These are phyloP conservation scores for Pseudogymnoascus sp. DNA, from an alignment of 2,329 filamentous ascomycete genomes.

Conservation along the genomic window DNA sequence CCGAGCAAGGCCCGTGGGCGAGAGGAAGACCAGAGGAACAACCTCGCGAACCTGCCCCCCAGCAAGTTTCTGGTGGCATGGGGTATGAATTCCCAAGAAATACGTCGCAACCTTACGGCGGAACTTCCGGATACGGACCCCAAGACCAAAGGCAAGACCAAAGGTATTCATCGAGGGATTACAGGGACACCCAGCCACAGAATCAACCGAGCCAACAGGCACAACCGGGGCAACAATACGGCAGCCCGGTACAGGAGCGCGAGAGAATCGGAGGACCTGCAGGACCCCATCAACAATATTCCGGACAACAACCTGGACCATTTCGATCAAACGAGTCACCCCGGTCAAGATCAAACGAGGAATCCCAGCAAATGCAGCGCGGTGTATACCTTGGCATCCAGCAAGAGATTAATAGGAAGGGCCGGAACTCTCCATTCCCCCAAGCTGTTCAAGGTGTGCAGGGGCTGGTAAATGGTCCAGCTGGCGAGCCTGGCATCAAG, in stretches of 20 bases:
- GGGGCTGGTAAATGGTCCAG: constrained; percentile 68
- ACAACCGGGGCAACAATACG: constrained; percentile 29
- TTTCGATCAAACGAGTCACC: constrained; percentile 42
- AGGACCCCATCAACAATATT: constrained; percentile 30
- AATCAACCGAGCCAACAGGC: constrained; percentile 31
- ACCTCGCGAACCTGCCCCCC: constrained; percentile 16
- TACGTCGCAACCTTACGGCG: constrained; percentile 24
- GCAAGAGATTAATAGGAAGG: constrained; percentile 74
- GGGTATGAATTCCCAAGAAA: constrained; percentile 27
- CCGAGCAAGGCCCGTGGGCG: constrained; percentile 28
- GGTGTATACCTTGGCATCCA: constrained; percentile 67
- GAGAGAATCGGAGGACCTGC: constrained; percentile 20
- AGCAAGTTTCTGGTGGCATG: constrained; percentile 16
- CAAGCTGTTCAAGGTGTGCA: constrained; percentile 93
- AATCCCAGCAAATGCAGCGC: constrained; percentile 51
- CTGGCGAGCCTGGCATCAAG: constrained; percentile 83
- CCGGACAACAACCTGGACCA: constrained; percentile 35
- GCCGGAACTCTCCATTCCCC: constrained; percentile 79
- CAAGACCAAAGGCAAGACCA: constrained; percentile 32
- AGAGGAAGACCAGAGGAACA: constrained; percentile 19
- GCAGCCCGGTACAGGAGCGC: constrained; percentile 15
- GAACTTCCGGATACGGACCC: constrained; percentile 27
- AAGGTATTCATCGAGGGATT: constrained; percentile 24
- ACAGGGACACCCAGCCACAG: constrained; percentile 29
- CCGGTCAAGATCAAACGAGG: constrained; percentile 38